These are phyloP conservation scores for Neurospora tetrasperma DNA, from an alignment of 495 filamentous ascomycete genomes.

Conservation along the genomic window DNA sequence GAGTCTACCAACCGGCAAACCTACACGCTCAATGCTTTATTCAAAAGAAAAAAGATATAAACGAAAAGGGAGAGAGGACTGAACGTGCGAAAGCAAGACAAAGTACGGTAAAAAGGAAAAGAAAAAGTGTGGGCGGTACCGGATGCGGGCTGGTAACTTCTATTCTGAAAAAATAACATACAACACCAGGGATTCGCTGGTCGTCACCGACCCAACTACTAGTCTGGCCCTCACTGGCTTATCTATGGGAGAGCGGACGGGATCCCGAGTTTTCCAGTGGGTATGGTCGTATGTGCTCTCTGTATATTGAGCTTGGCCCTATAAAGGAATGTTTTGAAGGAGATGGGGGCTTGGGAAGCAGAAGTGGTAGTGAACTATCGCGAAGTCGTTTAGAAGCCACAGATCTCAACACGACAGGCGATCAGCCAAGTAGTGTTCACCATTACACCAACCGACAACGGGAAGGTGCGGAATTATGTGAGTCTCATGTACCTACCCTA, in stretches of 20 bases:
- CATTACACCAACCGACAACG: not conserved
- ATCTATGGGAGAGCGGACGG: not conserved
- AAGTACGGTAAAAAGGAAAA: not conserved
- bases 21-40: not conserved
- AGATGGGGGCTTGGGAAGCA: too few relatives aligned
- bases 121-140: not conserved
- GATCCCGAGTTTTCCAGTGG: not conserved
- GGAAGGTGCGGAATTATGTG: not conserved
- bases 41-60: too few relatives aligned
- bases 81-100: not conserved
- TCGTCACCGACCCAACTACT: slow-evolving; percentile 28
- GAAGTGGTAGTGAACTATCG: too few relatives aligned
- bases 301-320: too few relatives aligned
- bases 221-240: slow-evolving; percentile 9
- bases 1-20: not conserved
- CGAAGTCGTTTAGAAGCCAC: too few relatives aligned
- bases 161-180: slow-evolving; percentile 14
- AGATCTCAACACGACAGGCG: not conserved
- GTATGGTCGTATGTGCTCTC: not conserved
- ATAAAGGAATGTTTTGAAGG: too few relatives aligned
- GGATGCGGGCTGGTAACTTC: not conserved
- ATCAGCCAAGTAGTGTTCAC: not conserved
- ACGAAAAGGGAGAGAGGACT: not conserved
- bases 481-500: not conserved
- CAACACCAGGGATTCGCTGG: slow-evolving; percentile 24